phyloP scores from a whole-genome alignment of 2,329 filamentous ascomycete species.

The Pestalotiopsis sp. region DNA sequence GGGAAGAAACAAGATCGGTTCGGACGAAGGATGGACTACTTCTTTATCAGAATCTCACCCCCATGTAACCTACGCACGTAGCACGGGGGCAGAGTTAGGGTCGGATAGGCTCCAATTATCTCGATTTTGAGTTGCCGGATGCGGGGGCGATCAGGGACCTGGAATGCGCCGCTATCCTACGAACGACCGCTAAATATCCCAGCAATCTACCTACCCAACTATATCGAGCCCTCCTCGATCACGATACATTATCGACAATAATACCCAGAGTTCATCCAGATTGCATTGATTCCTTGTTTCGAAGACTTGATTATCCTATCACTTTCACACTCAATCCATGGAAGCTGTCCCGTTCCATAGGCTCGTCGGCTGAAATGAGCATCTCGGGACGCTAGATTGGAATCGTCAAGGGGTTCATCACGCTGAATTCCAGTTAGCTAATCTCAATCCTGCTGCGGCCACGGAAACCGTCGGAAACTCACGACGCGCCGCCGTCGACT shows the following conservation, averaged over 20 bases:
- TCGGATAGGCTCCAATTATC: slow-evolving; percentile 10
- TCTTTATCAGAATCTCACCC: neutral
- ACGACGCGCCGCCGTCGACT: slow-evolving; percentile 61
- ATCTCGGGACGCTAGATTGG: slow-evolving; percentile 1
- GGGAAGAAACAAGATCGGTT: neutral
- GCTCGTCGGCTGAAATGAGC: neutral
- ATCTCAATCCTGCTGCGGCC: neutral
- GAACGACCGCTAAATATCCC: neutral
- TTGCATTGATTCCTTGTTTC: no score
- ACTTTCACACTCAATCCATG: neutral
- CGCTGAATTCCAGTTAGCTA: slow-evolving; percentile 23
- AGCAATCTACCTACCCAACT: neutral
- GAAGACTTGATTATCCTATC: no score
- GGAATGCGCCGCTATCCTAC: slow-evolving; percentile 16
- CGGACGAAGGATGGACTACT: neutral
- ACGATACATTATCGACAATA: no score
- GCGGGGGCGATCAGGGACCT: slow-evolving; percentile 2
- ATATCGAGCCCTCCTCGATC: neutral
- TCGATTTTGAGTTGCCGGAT: neutral
- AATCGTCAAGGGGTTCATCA: slow-evolving; percentile 44
- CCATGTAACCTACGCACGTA: neutral
- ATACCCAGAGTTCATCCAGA: no score
- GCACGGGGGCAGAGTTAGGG: neutral
- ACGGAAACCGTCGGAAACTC: slow-evolving; percentile 20
- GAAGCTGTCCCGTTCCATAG: neutral